Evolutionary conservation across 2,329 filamentous ascomycete genomes (phyloP), one percentile per base, ranked within the genome.

Genomic region (Pseudogymnoascus sp.): DNA sequence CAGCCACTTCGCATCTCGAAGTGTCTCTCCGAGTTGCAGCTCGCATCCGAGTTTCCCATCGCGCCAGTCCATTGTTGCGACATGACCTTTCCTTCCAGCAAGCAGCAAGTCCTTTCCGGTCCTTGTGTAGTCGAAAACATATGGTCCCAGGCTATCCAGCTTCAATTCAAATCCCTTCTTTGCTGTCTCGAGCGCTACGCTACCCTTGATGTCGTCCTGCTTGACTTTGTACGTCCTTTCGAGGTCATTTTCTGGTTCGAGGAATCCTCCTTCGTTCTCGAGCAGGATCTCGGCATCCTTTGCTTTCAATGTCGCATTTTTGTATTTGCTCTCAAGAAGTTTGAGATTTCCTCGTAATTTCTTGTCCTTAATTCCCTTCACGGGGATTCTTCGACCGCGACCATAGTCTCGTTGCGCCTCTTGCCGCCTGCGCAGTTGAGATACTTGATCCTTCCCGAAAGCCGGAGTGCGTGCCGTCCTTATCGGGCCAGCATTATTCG

Each of bases 51-150:
- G 79, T 75, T 93, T 96, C 44, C 93, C 93, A 69, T 89, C 88
- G 67, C 93, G 82, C 93, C 95, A 99, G 76, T 99, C 93, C 85
- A 97, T 96, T 0, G 90, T 93, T 63, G 95, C 93, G 68, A 99
- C 81, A 84, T 99, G 95, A 13, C 95, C 95, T 76, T 96, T 97
- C 65, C 91, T 82, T 29, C 95, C 93, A 11, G 88, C 92, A 35
- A 99, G 81, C 62, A 99, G 78, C 66, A 99, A 77, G 70, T 96
- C 87, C 68, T 90, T 85, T 59, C 95, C 95, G 72, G 96, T 97
- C 50, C 91, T 83, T 59, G 91, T 91, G 76, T 96, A 99, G 68
- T 97, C 91, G 73, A 87, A 89, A 0, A 87, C 80, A 72, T 99
- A 99, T 0, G 95, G 95, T 0, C 95, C 95, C 33, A 97, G 78